Base-by-base conservation (phyloP, 768 basidiomycete species). In the Mrakia gelida region DNA sequence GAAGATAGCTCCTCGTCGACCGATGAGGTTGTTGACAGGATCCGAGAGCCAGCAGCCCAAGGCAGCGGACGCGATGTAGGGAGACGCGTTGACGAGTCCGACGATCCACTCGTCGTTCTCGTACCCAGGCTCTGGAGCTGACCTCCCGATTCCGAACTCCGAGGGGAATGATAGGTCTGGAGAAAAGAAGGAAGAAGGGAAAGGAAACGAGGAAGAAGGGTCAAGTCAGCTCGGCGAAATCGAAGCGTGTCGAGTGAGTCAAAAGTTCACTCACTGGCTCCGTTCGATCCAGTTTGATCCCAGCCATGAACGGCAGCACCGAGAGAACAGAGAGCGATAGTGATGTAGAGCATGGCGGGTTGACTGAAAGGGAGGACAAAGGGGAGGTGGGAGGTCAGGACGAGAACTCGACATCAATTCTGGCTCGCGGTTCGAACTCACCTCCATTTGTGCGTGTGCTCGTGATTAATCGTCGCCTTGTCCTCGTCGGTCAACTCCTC, bases 91-190 rank as follows among this genome's bases (percentile, higher is more conserved):
- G 77, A 78, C 62, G 34, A 67, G 65, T 18, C 92, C 92, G 26
- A 92, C 86, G 15, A 92, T 85, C 91, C 91, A 93, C 75, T 89
- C 85, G 80, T 92, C 89, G 30, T 83, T 85, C 10, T 81, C 81
- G n/a, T 72, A 85, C 54, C 86, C 81, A 34, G 86, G 45, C 82
- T 82, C 71, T 56, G 81, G 80, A 28, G 84, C 67, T 41, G 49
- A 52, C 18, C 49, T 18, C 18, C 84, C 85, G 59, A 90, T 86
- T 32, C 87, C 86, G 77, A 90, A 87, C 75, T 85, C 87, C 6
- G 82, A 71, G 0, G 90, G 89, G 83, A 89, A 90, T 18, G 86
- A 88, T 61, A 91, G 82, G 81, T 90, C 90, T 43, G 90, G 41
- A 52, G 32, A 52, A 68, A 54, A 63, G 49, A 26, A 45, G 15